Evolutionary conservation across 2,329 filamentous ascomycete genomes (phyloP).

Genomic region (Trichoderma koningii): DNA sequence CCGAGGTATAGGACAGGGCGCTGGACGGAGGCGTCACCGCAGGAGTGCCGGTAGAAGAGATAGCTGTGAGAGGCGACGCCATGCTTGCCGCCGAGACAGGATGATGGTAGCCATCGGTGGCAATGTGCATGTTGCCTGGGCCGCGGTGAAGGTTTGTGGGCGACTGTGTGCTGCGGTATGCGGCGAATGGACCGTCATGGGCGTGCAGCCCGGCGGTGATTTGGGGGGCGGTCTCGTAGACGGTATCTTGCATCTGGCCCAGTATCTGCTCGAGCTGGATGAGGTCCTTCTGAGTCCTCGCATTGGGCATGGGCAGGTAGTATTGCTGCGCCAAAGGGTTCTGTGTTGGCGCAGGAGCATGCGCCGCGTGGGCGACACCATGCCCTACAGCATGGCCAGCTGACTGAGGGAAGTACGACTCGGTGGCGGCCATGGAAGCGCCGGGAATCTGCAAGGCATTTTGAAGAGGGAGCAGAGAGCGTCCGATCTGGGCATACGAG

Average conservation of each 20-base stretch:
- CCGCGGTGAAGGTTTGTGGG: slow-evolving; percentile 48
- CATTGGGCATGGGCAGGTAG: slow-evolving; percentile 80
- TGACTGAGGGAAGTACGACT: slow-evolving; percentile 53
- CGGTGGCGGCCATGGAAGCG: slow-evolving; percentile 46
- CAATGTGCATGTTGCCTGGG: slow-evolving; percentile 39
- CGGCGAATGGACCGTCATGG: slow-evolving; percentile 64
- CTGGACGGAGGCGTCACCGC: slow-evolving; percentile 76
- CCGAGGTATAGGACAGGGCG: slow-evolving; percentile 74
- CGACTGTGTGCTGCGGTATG: slow-evolving; percentile 60
- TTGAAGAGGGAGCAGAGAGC: slow-evolving; percentile 81
- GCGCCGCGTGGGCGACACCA: slow-evolving; percentile 32
- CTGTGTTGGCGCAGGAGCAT: slow-evolving; percentile 62
- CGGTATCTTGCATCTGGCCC: slow-evolving; percentile 92
- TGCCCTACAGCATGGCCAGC: slow-evolving; percentile 51
- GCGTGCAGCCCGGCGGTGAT: slow-evolving; percentile 79
- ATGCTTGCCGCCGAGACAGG: slow-evolving; percentile 57
- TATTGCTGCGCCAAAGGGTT: slow-evolving; percentile 68
- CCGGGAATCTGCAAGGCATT: slow-evolving; percentile 66
- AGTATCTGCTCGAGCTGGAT: slow-evolving; percentile 93
- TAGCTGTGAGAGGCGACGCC: slow-evolving; percentile 61
- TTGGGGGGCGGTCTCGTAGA: slow-evolving; percentile 88
- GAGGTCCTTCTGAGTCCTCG: slow-evolving; percentile 91
- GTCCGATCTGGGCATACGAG: slow-evolving; percentile 89
- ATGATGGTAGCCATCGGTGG: slow-evolving; percentile 39
- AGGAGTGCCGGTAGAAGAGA: slow-evolving; percentile 68